Percentiles rank a stretch among this genome's conserved stretches.
These are phyloP conservation scores for Echeveria elegans DNA, from an alignment of 164 flowering plant species.

Conservation along the genomic window DNA sequence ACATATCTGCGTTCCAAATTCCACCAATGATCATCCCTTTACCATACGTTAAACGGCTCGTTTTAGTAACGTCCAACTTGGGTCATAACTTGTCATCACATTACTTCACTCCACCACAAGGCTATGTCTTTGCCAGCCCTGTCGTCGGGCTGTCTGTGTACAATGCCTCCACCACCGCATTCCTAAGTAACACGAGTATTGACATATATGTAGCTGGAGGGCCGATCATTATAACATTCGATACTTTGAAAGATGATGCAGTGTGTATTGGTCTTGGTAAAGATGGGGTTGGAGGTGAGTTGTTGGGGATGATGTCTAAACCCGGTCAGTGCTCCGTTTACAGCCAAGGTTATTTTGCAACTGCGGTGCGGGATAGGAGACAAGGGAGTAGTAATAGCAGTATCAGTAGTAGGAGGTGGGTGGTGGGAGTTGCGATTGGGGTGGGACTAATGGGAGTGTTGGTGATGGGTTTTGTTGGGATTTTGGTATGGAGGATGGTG, in stretches of 20 bases:
- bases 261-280: background rate
- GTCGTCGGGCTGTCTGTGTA: background rate
- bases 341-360: background rate
- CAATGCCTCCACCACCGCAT: background rate
- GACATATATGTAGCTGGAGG: background rate
- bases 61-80: background rate
- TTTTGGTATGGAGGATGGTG: conserved; percentile 15
- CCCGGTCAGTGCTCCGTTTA: background rate
- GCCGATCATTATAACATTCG: background rate
- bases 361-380: background rate
- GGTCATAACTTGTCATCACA: background rate
- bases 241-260: background rate
- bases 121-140: background rate
- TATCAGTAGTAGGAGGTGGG: conserved; percentile 9
- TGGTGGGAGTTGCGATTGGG: conserved; percentile 28
- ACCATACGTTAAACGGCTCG: background rate
- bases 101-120: background rate
- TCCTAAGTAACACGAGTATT: background rate
- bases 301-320: background rate
- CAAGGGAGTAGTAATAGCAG: background rate
- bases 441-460: conserved; percentile 10
- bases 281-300: background rate
- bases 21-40: conserved; percentile 5
- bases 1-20: background rate
- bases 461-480: conserved; percentile 22